Percentiles rank a stretch among this genome's conserved stretches.
Evolutionary conservation across 345 rosid species (phyloP).

Genomic region (Hevea brasiliensis): DNA sequence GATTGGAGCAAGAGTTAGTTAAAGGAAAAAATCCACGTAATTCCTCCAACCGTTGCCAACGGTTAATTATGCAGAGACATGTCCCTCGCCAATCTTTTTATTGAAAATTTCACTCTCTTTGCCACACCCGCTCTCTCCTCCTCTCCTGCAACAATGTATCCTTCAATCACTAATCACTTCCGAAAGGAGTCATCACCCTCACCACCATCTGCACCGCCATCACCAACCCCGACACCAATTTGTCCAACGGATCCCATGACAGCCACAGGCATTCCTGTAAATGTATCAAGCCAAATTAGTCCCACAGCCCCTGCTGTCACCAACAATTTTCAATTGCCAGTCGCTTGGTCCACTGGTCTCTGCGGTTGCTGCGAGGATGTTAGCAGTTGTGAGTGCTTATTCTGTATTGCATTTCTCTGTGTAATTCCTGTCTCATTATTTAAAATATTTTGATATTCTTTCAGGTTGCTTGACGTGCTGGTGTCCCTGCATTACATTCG

Average conservation of each 20-base stretch:
- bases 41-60: no score
- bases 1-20: no score
- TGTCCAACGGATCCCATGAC: neutral
- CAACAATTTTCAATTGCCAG: neutral
- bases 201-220: constrained; percentile 22
- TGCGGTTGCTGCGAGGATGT: constrained; percentile 47
- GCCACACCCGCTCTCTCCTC: no score
- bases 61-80: no score
- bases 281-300: neutral
- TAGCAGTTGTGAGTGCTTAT: constrained; percentile 34
- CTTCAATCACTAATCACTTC: constrained; percentile 15
- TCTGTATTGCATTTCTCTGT: neutral
- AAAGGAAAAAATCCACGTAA: no score
- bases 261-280: constrained; percentile 3
- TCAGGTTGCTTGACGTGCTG: constrained; percentile 55
- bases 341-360: constrained; percentile 51
- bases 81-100: no score
- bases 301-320: neutral
- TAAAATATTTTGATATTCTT: no score
- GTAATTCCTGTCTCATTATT: neutral
- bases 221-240: neutral
- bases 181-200: constrained; percentile 2
- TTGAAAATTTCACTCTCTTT: no score
- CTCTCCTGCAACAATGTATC: constrained; percentile 2
- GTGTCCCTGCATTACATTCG: constrained; percentile 70